Base-by-base conservation (phyloP, 768 basidiomycete genomes). In the Boletales sp. region DNA sequence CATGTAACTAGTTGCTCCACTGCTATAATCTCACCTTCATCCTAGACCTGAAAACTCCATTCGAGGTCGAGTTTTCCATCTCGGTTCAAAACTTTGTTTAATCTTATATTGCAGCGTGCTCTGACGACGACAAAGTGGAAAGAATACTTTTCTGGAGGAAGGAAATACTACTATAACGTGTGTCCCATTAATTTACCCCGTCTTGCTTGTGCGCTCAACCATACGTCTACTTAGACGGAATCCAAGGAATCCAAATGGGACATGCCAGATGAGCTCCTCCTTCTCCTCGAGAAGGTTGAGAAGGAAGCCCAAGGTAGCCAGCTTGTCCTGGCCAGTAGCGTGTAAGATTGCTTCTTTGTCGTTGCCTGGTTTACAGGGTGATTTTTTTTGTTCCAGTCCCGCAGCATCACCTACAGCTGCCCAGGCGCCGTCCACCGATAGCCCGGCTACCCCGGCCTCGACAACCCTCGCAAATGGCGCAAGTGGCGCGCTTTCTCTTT, bases 241-340 rank as follows among this genome's bases (percentile, higher is more conserved):
- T 80, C 84, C 30, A 95, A 93, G 59, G 90, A 95, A 69, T 95
- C 94, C 3, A 92, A 94, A 74, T 98, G 96, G 96, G 92, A 95
- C 51, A 87, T 95, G 83, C 96, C 96, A 10, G 86, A 92, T 47
- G 94, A 98, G 61, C 80, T 99, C 25, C 71, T 87, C 19, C 76
- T 90, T n/a, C 70, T 94, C 19, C 75, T 93, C 34, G 87, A 90
- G 64, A 89, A 86, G 58, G 86, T 94, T 0, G 89, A 92, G 68
- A 87, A 88, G 65, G 87, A 91, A 52, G 70, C 72, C 5, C 75
- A 74, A 42, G 61, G 63, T 12, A 72, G 64, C 19, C 59, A 67
- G 41, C 71, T 70, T 41, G 72, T 74, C 45, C 64, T 72, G 33
- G 68, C 66, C 3, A 55, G 54, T 39, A 54, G 56, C 39, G 55